Base-by-base conservation (phyloP, 2,329 filamentous ascomycete species). In the Fusarium torulosum region DNA sequence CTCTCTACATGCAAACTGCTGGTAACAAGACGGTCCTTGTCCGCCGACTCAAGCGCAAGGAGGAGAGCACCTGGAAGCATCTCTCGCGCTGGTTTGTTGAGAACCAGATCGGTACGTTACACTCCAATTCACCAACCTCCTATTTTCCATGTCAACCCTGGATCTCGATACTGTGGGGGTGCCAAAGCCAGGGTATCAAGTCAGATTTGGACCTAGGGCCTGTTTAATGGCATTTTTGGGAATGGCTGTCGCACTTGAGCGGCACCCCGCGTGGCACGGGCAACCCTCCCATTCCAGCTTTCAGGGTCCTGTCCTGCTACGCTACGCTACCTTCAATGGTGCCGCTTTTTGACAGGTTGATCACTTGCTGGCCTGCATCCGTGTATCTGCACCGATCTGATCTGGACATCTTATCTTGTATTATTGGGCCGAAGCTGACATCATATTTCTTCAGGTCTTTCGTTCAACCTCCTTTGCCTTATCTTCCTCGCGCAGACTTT, bases 401-500 rank as follows among this genome's bases (percentile, higher is more conserved):
- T 51, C 20, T 43, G 23, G 37, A 31, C 53, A 29, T 62, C 25
- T 53, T 33, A 49, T 46, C 14, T 51, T 54, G 33, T 50, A 42
- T 49, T 38, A 33, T 25, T 31, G 44, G 58, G 38, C 38, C 42
- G n/a, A 17, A 70, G 57, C 75, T 79, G 63, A 77, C 66, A 46
- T 49, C 31, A 15, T 37, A 35, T 53, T 43, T 33, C 35, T 17
- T 35, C 62, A 83, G 94, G 93, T 63, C 88, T 97, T 70, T 93
- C 93, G 14, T 85, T 96, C 78, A 97, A 96, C 78, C 89, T 96
- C 59, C 83, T 97, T 67, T 88, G 93, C 58, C 89, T 96, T 69
- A 88, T 97, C 68, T 88, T 91, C 77, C 88, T 97, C 68, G 89
- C 92, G 56, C 93, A 97, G 81, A 82, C 90, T 73, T 90, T 91